phyloP scores from a whole-genome alignment of 1,284 basidiomycete species.

The Heliocybe sulcata region DNA sequence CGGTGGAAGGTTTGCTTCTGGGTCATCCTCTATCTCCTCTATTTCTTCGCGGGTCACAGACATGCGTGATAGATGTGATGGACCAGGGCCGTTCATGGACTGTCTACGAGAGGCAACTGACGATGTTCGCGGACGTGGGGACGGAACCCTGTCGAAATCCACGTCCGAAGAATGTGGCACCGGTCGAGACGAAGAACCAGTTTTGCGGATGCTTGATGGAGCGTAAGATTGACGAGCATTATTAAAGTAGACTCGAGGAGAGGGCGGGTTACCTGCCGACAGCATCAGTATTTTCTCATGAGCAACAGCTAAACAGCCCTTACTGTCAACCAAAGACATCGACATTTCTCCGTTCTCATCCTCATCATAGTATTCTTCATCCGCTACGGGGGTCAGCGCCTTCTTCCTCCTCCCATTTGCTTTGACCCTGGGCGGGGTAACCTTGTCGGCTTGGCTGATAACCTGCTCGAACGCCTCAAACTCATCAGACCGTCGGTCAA shows the following conservation, averaged over 20 bases:
- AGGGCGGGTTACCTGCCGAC: not conserved
- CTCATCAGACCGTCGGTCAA: slow-evolving; percentile 73
- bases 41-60: not conserved
- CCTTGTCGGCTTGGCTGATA: slow-evolving; percentile 60
- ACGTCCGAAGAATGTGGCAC: slow-evolving; percentile 45
- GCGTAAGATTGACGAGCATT: slow-evolving; percentile 39
- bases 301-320: slow-evolving; percentile 28
- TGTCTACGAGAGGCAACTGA: slow-evolving; percentile 24
- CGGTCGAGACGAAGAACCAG: slow-evolving; percentile 42
- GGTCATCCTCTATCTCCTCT: not conserved
- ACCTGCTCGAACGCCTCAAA: slow-evolving; percentile 79
- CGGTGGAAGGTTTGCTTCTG: not conserved
- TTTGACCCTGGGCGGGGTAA: slow-evolving; percentile 50
- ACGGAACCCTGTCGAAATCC: slow-evolving; percentile 64
- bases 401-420: slow-evolving; percentile 30
- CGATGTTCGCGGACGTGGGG: slow-evolving; percentile 37
- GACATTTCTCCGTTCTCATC: slow-evolving; percentile 65
- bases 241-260: slow-evolving; percentile 46
- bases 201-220: slow-evolving; percentile 36
- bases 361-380: slow-evolving; percentile 40
- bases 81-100: slow-evolving; percentile 31
- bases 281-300: not conserved
- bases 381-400: slow-evolving; percentile 24
- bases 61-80: slow-evolving; percentile 34
- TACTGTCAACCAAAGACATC: slow-evolving; percentile 60